Evolutionary conservation across 2,329 filamentous ascomycete species (phyloP), one percentile per base, ranked within the genome.

Genomic region (Fusarium torulosum): DNA sequence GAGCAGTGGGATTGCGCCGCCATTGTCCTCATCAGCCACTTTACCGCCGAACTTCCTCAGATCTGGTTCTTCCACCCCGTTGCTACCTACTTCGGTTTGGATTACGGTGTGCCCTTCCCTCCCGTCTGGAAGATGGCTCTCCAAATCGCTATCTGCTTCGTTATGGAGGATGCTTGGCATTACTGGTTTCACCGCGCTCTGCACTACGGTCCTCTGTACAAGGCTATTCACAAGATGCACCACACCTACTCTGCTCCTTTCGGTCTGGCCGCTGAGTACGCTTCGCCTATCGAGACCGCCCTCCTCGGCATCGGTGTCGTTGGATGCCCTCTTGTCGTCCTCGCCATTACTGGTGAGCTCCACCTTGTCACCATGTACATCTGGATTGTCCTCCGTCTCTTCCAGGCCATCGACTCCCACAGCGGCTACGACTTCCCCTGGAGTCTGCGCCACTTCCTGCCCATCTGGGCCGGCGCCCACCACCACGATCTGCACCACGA

Each of bases 1-100:
- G 96, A 99, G 80, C 96, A 99, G 81, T 97, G 93, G 89, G 88
- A 94, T 76, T 99, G 96, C 83, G 94, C 96, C 62, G 90, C 89
- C 79, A 90, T 97, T 71, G 96, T 99, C 67, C 91, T 99, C 69
- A 84, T 98, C 75, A 94, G 90, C 78, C 96, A 99, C 81, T 97
- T 98, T 82, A 98, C 96, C 71, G 96, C 97, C 79, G 96, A 99
- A 82, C 88, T 99, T 37, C 96, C 96, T 65, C 96, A 98, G 81
- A 98, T 98, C 79, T 98, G 95, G 95, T 88, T 98, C 74, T 99
- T 99, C 87, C 96, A 99, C 84, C 96, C 96, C 29, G 88, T 97
- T 84, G 95, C 95, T 59, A 93, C 94, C 77, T 97, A 89, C 81
- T 94, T 93, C 78, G 96, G 96, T 74, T 91, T 99, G 81, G 86